A percentile compares a stretch with the other conserved stretches of the same genome.
Conservation (phyloP, 768 basidiomycete genomes). For the Rhodocollybia butyracea region DNA sequence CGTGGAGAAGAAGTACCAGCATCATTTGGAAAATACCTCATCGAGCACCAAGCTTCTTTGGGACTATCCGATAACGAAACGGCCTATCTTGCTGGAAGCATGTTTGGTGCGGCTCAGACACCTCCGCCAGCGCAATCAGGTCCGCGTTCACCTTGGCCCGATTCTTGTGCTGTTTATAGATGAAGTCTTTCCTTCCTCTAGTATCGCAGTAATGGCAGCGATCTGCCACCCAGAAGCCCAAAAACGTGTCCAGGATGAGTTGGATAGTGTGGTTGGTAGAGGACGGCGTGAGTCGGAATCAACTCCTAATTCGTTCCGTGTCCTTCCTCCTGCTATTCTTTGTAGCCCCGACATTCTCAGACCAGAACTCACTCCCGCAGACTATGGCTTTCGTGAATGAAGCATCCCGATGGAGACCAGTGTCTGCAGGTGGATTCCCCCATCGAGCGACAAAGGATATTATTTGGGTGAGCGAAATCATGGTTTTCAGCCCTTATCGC, state of each 20-base stretch:
- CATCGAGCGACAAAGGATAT: conserved; percentile 66
- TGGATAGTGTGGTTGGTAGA: conserved; percentile 49
- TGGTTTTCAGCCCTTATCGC: background rate
- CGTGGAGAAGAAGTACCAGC: conserved; percentile 31
- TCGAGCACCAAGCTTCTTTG: no score
- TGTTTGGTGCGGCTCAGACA: conserved; percentile 70
- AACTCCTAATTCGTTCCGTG: background rate
- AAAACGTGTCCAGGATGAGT: conserved; percentile 45
- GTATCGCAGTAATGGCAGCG: conserved; percentile 53
- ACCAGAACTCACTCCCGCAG: conserved; percentile 39
- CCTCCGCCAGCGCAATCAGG: conserved; percentile 20
- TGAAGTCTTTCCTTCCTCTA: conserved; percentile 28
- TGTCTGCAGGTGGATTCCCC: conserved; percentile 52
- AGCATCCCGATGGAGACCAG: conserved; percentile 47
- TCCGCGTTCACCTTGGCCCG: no score
- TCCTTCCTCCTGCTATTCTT: background rate
- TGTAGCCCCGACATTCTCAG: conserved; percentile 30
- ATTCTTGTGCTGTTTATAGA: conserved; percentile 22
- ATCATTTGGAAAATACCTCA: conserved; percentile 61
- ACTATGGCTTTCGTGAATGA: conserved; percentile 48
- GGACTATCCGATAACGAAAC: conserved; percentile 54
- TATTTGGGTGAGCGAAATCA: conserved; percentile 41
- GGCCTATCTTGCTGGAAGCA: conserved; percentile 59
- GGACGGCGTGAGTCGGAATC: conserved; percentile 26
- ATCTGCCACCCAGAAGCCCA: conserved; percentile 56